Evolutionary conservation across 2,329 filamentous ascomycete species (phyloP).

Genomic region (Nigrospora osmanthi): DNA sequence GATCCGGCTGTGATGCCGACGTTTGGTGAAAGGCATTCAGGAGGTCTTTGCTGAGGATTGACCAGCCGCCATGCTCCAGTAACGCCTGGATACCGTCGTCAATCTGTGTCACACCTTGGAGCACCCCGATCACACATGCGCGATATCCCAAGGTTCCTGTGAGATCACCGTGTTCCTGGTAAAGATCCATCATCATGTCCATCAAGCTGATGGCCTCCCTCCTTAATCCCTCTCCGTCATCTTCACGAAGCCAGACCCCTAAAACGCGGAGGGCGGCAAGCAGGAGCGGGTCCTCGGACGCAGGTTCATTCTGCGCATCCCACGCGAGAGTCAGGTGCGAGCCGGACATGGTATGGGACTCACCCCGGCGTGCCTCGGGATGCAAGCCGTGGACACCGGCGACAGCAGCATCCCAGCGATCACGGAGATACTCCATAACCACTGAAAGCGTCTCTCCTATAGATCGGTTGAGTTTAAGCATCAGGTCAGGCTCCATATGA

Average conservation of each 20-base stretch:
- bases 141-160: conserved; percentile 41
- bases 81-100: conserved; percentile 40
- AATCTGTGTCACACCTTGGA: conserved; percentile 48
- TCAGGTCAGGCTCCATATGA: conserved; percentile 46
- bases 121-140: conserved; percentile 47
- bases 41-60: conserved; percentile 42
- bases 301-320: conserved; percentile 44
- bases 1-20: conserved; percentile 13
- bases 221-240: conserved; percentile 52
- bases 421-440: conserved; percentile 57
- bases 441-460: conserved; percentile 57
- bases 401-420: conserved; percentile 62
- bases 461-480: conserved; percentile 52
- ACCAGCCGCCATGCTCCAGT: conserved; percentile 45
- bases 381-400: conserved; percentile 55
- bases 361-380: conserved; percentile 40
- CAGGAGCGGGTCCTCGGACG: conserved; percentile 48
- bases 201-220: conserved; percentile 49
- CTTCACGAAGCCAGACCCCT: conserved; percentile 61
- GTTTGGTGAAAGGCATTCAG: conserved; percentile 29
- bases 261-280: conserved; percentile 50
- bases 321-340: conserved; percentile 44
- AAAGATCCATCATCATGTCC: conserved; percentile 59
- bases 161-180: conserved; percentile 26
- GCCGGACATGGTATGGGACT: conserved; percentile 35